Evolutionary conservation across 2,329 filamentous ascomycete genomes (phyloP).

Genomic region (Cytospora paraplurivora): DNA sequence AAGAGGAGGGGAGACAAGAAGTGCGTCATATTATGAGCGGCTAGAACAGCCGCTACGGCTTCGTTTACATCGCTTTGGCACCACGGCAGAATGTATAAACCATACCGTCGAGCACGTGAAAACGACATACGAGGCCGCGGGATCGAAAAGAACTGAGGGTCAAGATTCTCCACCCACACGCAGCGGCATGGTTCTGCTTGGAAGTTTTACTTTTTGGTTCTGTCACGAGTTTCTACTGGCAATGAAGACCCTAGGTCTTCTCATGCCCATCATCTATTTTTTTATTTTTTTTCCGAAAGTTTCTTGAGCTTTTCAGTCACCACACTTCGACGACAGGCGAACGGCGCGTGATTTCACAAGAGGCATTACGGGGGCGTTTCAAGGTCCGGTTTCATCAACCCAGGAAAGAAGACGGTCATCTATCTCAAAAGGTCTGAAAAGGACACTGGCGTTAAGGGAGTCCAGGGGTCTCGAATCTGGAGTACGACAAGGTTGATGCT

Average conservation of each 20-base stretch:
- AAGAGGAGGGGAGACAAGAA: constrained; percentile 40
- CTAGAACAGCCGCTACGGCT: background rate
- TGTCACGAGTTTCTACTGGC: constrained; percentile 13
- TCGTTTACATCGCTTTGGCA: background rate
- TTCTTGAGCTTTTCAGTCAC: constrained; percentile 17
- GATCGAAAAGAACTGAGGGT: constrained; percentile 4
- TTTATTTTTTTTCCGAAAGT: constrained; percentile 12
- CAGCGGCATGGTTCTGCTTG: constrained; percentile 8
- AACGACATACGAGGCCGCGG: constrained; percentile 4
- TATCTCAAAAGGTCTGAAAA: constrained; percentile 25
- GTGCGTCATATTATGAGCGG: constrained; percentile 47
- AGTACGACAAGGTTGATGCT: constrained; percentile 15
- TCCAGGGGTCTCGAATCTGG: constrained; percentile 18
- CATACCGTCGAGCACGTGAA: constrained; percentile 7
- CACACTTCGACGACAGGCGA: constrained; percentile 26
- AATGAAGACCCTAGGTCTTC: background rate
- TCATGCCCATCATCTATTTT: constrained; percentile 16
- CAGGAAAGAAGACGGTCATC: constrained; percentile 23
- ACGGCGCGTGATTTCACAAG: constrained; percentile 26
- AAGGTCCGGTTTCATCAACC: constrained; percentile 24
- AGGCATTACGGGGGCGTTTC: constrained; percentile 26
- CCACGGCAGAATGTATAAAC: constrained; percentile 15
- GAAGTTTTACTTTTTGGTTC: constrained; percentile 2
- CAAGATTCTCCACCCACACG: constrained; percentile 11
- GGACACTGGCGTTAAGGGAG: constrained; percentile 25